A percentile compares a stretch with the other conserved stretches of the same genome.
phyloP scores from a whole-genome alignment of 805 yeast species.

The Tetrapisispora pingtungensis region DNA sequence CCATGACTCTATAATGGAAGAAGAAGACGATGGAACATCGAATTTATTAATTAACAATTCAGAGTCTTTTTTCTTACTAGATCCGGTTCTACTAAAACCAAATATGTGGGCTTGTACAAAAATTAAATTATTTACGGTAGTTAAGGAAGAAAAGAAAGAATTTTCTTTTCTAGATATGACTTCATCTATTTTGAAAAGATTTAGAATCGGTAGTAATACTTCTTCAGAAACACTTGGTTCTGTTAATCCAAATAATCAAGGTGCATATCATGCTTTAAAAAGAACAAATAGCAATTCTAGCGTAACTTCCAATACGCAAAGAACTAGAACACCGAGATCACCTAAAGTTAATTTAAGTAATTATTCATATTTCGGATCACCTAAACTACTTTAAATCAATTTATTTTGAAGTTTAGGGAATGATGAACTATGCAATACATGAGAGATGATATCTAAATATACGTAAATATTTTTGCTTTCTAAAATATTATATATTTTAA shows the following conservation, averaged over 20 bases:
- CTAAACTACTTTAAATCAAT: conserved; percentile 4
- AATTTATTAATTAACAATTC: conserved; percentile 9
- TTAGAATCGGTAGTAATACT: conserved; percentile 22
- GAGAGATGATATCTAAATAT: too few species aligned
- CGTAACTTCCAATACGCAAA: conserved; percentile 10
- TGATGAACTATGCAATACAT: too few species aligned
- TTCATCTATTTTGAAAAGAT: conserved; percentile 30
- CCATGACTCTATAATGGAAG: conserved; percentile 2
- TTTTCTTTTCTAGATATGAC: conserved; percentile 35
- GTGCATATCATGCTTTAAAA: conserved; percentile 3
- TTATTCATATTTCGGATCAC: conserved; percentile 6
- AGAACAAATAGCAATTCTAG: conserved; percentile 4
- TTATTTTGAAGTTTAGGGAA: neutral
- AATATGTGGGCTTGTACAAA: conserved; percentile 47
- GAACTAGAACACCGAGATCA: conserved; percentile 16
- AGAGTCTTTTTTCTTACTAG: conserved; percentile 16
- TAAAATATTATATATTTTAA: too few species aligned
- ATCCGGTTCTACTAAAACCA: conserved; percentile 27
- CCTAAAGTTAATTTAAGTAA: conserved; percentile 5
- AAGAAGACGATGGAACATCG: conserved; percentile 2
- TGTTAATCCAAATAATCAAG: conserved; percentile 2
- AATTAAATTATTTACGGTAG: conserved; percentile 41
- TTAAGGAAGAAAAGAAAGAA: conserved; percentile 31
- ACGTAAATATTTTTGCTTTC: too few species aligned
- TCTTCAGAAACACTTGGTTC: conserved; percentile 5